Evolutionary conservation across 768 basidiomycete genomes (phyloP).

Genomic region (Agrocybe praecox): DNA sequence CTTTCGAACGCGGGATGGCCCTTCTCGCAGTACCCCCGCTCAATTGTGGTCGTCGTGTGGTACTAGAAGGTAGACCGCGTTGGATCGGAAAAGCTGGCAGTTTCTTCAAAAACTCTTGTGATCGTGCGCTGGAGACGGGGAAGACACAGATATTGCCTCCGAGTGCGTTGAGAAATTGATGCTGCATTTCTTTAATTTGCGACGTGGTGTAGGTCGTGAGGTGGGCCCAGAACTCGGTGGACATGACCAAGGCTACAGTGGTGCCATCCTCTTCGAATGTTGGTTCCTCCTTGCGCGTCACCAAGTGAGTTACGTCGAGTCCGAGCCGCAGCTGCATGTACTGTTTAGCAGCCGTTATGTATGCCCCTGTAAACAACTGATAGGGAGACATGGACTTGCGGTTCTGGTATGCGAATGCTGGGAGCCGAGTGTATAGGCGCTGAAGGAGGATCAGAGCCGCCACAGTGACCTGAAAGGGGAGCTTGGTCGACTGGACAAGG

Average conservation of each 20-base stretch:
- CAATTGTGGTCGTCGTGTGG: neutral
- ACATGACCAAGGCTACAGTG: conserved; percentile 3
- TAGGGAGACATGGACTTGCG: conserved; percentile 13
- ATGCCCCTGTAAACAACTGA: conserved; percentile 17
- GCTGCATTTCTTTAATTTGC: conserved; percentile 13
- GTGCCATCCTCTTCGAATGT: conserved; percentile 1
- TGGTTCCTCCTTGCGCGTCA: neutral
- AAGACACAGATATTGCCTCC: conserved; percentile 18
- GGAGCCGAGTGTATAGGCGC: conserved; percentile 14
- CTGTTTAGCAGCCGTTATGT: conserved; percentile 17
- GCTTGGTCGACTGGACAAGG: conserved; percentile 13
- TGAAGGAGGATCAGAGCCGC: conserved; percentile 19
- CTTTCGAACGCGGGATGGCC: neutral
- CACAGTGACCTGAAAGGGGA: conserved; percentile 13
- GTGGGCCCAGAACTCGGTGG: conserved; percentile 15
- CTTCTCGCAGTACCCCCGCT: neutral
- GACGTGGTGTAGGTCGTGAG: conserved; percentile 9
- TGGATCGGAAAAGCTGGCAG: neutral
- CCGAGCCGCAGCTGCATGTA: conserved; percentile 6
- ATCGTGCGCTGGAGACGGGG: neutral
- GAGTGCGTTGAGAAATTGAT: conserved; percentile 9
- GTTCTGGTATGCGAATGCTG: conserved; percentile 1
- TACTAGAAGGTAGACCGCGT: conserved; percentile 1
- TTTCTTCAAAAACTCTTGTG: neutral
- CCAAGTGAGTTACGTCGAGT: conserved; percentile 2